Percentiles rank a stretch among this genome's conserved stretches.
phyloP scores from a whole-genome alignment of 2,329 filamentous ascomycete species.

The Emergomyces orientalis region DNA sequence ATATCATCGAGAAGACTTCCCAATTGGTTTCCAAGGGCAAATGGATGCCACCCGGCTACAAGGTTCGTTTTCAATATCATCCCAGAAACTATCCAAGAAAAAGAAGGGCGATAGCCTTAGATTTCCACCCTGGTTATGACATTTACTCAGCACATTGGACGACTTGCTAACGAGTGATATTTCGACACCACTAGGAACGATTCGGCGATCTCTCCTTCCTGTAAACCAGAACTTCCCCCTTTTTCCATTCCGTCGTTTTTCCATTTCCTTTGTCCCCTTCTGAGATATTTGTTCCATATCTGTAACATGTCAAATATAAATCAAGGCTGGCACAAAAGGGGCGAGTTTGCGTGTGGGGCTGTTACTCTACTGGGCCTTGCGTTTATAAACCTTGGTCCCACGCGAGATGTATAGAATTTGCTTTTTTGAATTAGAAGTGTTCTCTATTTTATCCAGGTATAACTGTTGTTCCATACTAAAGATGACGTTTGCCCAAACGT shows the following conservation, averaged over 20 bases:
- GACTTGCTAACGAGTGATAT: constrained; percentile 3
- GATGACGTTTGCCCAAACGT: neutral
- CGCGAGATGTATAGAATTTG: neutral
- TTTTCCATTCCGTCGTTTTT: neutral
- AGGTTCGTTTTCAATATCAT: constrained; percentile 53
- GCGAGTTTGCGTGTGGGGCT: constrained; percentile 16
- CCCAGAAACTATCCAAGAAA: neutral
- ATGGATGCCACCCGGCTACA: constrained; percentile 98
- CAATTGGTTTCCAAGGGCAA: constrained; percentile 94
- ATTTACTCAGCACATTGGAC: neutral
- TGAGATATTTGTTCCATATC: constrained; percentile 2
- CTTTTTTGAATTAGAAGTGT: constrained; percentile 10
- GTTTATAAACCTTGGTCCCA: neutral
- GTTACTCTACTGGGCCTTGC: neutral
- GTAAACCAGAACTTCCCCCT: constrained; percentile 46
- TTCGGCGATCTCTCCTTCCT: constrained; percentile 94
- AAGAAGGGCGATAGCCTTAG: neutral
- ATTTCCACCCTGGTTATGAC: neutral
- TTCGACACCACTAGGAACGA: constrained; percentile 65
- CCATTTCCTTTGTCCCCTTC: neutral
- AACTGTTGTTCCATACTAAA: neutral
- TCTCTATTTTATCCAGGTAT: constrained; percentile 14
- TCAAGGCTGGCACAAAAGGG: neutral
- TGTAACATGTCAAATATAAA: constrained; percentile 55
- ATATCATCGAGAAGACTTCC: constrained; percentile 93